Percentiles rank a stretch among this genome's conserved stretches.
Evolutionary conservation across 257 asterid species (phyloP).

Genomic region (Paraleonurus japonicus): DNA sequence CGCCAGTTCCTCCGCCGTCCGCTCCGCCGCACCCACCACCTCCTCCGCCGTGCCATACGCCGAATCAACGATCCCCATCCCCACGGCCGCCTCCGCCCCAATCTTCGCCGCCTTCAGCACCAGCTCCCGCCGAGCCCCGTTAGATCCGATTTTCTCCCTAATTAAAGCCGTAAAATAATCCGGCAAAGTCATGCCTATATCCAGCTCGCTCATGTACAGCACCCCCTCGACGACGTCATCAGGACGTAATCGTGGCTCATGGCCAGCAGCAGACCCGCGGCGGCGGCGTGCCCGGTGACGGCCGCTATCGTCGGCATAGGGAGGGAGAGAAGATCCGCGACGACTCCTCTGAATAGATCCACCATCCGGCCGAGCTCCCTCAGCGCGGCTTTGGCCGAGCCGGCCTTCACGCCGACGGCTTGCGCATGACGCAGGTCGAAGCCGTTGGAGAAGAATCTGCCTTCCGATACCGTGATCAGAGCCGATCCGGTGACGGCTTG

Average conservation of each 20-base stretch:
- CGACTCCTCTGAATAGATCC: conserved; percentile 54
- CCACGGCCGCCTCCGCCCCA: conserved; percentile 54
- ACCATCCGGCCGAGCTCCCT: conserved; percentile 58
- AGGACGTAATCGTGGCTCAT: conserved; percentile 68
- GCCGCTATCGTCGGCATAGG: conserved; percentile 89
- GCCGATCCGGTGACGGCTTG: conserved; percentile 67
- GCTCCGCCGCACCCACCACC: conserved; percentile 52
- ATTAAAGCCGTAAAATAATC: conserved; percentile 66
- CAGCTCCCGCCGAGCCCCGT: conserved; percentile 46
- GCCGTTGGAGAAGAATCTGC: conserved; percentile 86
- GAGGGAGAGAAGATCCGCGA: conserved; percentile 58
- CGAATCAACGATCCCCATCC: conserved; percentile 65
- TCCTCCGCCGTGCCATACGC: conserved; percentile 44
- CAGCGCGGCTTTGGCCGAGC: conserved; percentile 46
- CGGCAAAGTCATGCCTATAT: conserved; percentile 76
- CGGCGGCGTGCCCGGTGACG: conserved; percentile 86
- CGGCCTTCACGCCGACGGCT: conserved; percentile 45
- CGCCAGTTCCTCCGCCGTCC: conserved; percentile 51
- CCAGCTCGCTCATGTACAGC: conserved; percentile 85
- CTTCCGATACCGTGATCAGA: conserved; percentile 63
- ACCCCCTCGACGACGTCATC: conserved; percentile 63
- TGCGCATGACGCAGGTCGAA: conserved; percentile 74
- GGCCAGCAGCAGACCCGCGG: conserved; percentile 73
- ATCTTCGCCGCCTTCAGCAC: conserved; percentile 56
- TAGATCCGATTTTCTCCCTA: conserved; percentile 44